phyloP scores from a whole-genome alignment of 306 rosid species.

The Leucaena leucocephala region DNA sequence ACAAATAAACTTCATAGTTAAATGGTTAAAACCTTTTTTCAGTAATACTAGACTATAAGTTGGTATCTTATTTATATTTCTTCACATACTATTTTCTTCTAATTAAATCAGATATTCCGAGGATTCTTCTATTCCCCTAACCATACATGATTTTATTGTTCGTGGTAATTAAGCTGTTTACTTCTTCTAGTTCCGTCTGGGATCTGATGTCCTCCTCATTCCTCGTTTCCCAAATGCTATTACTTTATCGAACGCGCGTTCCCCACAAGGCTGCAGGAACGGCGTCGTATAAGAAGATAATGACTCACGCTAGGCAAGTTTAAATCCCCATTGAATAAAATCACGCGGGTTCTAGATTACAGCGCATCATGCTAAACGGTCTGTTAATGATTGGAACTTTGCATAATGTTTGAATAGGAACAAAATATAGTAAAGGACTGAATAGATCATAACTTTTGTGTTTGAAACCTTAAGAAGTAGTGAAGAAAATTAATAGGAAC shows the following conservation, averaged over 20 bases:
- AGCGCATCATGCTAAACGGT: background rate
- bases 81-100: too few relatives aligned
- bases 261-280: background rate
- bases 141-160: background rate
- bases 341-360: background rate
- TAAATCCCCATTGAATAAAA: background rate
- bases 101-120: background rate
- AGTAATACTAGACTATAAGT: too few relatives aligned
- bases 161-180: background rate
- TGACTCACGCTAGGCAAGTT: background rate
- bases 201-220: background rate
- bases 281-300: background rate
- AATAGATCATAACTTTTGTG: background rate
- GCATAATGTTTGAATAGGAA: background rate
- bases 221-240: background rate
- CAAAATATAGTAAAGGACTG: background rate
- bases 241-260: background rate
- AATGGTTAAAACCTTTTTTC: too few relatives aligned
- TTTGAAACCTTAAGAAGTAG: background rate
- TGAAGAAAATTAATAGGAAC: background rate
- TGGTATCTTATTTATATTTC: too few relatives aligned
- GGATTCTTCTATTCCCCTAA: background rate
- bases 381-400: background rate
- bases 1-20: too few relatives aligned
- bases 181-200: background rate